phyloP scores from a whole-genome alignment of 1,284 basidiomycete species.

The Tilletia horrida region DNA sequence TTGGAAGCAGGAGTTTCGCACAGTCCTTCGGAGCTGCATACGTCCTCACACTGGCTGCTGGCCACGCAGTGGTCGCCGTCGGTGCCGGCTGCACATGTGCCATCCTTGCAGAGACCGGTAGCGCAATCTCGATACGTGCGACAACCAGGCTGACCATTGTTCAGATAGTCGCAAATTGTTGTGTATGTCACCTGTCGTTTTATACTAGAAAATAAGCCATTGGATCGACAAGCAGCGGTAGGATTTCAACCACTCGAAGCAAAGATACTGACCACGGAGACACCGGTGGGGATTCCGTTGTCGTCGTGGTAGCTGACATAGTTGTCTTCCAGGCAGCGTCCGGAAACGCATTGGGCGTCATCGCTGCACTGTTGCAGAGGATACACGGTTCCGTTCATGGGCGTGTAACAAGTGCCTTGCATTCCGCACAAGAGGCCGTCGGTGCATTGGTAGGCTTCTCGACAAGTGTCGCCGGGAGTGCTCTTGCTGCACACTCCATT shows the following conservation, averaged over 20 bases:
- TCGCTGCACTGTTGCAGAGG: neutral
- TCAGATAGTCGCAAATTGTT: neutral
- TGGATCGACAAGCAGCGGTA: too few species aligned
- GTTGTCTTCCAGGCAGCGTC: too few species aligned
- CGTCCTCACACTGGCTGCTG: neutral
- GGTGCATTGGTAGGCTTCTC: neutral
- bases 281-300: too few species aligned
- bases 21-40: neutral
- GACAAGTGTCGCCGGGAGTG: neutral
- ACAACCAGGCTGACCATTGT: neutral
- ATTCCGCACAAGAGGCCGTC: neutral
- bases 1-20: neutral
- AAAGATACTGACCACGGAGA: too few species aligned
- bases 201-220: too few species aligned
- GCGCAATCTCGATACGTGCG: neutral
- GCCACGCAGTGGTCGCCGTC: neutral
- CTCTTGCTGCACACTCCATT: neutral
- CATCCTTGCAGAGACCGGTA: neutral
- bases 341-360: neutral
- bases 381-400: neutral
- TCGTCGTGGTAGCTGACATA: too few species aligned
- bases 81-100: neutral
- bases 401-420: neutral
- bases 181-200: too few species aligned
- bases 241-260: too few species aligned